These are phyloP conservation scores for Colletotrichum trifolii DNA, from an alignment of 2,329 filamentous ascomycete species.

Conservation along the genomic window DNA sequence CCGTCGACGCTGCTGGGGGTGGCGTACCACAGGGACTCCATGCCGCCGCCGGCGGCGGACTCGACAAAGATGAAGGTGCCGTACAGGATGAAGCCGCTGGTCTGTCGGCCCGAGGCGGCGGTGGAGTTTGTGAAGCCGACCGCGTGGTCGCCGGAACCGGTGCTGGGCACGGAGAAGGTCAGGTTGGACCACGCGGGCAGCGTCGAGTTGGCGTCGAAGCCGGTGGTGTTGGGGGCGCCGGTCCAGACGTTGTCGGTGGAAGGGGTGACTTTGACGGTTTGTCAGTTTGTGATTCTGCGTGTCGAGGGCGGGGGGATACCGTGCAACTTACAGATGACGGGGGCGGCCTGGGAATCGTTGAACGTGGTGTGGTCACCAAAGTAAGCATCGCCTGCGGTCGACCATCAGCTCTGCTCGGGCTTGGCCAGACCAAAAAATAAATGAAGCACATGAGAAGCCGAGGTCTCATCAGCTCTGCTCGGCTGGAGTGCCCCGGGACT, in stretches of 20 bases:
- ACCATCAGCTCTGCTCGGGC: background rate
- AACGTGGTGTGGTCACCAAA: slow-evolving; percentile 21
- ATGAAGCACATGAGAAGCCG: background rate
- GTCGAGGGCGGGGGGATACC: no score
- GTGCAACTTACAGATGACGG: slow-evolving; percentile 23
- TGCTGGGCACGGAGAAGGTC: slow-evolving; percentile 40
- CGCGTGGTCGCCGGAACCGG: slow-evolving; percentile 35
- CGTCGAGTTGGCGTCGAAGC: slow-evolving; percentile 14
- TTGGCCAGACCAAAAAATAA: background rate
- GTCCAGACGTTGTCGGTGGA: slow-evolving; percentile 31
- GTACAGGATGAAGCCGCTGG: slow-evolving; percentile 43
- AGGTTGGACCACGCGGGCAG: slow-evolving; percentile 40
- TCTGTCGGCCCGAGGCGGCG: slow-evolving; percentile 20
- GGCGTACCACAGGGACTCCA: slow-evolving; percentile 41
- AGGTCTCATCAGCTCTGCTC: background rate
- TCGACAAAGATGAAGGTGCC: slow-evolving; percentile 38
- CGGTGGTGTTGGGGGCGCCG: slow-evolving; percentile 38
- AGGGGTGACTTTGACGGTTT: slow-evolving; percentile 28
- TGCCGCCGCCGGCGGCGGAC: slow-evolving; percentile 5
- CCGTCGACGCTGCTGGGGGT: slow-evolving; percentile 34
- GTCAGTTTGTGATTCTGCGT: background rate
- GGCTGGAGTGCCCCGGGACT: background rate
- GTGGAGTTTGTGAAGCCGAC: slow-evolving; percentile 38
- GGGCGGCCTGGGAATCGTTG: slow-evolving; percentile 27
- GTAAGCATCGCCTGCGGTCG: slow-evolving; percentile 19